Conservation (phyloP, 225 moss, liverwort and hornwort genomes). For the Thuidium tamariscinum region DNA sequence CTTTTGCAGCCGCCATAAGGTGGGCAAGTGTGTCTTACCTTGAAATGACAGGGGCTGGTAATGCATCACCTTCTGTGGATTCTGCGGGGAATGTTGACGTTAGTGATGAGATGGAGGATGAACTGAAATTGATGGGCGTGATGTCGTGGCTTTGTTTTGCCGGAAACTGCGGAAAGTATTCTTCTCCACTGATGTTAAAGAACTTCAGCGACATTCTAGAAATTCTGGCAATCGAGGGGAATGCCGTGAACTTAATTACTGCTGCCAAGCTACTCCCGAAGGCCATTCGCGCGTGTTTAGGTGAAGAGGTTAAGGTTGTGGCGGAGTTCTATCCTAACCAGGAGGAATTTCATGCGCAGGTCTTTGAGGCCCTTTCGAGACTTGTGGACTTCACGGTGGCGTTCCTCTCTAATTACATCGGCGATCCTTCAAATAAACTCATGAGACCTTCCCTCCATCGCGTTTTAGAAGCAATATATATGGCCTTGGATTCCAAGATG, state of each 20-base stretch:
- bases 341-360: not conserved
- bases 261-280: not conserved
- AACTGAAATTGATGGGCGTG: not conserved
- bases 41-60: not conserved
- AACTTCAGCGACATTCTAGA: not conserved
- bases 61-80: not conserved
- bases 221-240: not conserved
- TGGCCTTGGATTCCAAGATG: not conserved
- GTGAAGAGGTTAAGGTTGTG: not conserved
- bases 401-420: not conserved
- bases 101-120: not conserved
- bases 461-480: not conserved
- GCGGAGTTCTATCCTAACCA: not conserved
- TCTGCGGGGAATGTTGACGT: no score
- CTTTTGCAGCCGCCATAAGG: no score
- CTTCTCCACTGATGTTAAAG: not conserved
- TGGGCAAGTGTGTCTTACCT: not conserved
- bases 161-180: not conserved
- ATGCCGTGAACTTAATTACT: not conserved
- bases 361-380: not conserved
- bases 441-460: not conserved
- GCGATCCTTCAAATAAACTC: not conserved
- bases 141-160: not conserved
- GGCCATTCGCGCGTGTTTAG: not conserved
- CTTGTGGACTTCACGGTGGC: not conserved